Evolutionary conservation across 495 filamentous ascomycete genomes (phyloP), one percentile per base, ranked within the genome.

Genomic region (Penicillium paxilli): DNA sequence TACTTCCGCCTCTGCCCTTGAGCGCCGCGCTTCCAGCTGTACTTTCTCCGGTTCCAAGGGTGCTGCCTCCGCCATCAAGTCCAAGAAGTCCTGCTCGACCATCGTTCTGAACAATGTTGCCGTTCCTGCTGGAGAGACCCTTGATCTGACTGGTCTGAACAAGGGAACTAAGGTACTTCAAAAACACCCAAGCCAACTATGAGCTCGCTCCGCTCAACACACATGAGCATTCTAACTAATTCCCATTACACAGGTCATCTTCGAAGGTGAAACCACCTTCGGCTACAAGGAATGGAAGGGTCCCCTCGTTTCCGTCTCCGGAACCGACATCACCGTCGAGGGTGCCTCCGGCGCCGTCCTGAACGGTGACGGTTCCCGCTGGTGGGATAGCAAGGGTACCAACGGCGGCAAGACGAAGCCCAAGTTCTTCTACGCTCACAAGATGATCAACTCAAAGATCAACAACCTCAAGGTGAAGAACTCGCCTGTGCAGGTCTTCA

Each of bases 401-500:
- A 81, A 81, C 62, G 79, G 81, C 28, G 81, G 80, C 52, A 80
- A 79, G 71, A 80, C 65, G 11, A 83, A 83, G 72, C 79, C 80
- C 25, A 80, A 81, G 67, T 83, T 83, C 65, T 81, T 83, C 67
- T 76, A 76, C 49, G 79, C 77, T 19, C 79, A 83, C 58, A 57
- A 60, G 25, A 63, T 81, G 19, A 68, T 45, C 41, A 32, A 41
- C 1, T 80, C 77, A 0, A 65, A 60, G 20, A 81, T 83, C 68
- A 63, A 52, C 7, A 62, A 67, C 30, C 57, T 83, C 14, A 61
- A 76, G 19, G 70, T 82, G 48, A 50, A 75, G 63, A 87, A 89
- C 63, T 79, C 81, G 8, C 87, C 85, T 0, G 82, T 88, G 7
- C 86, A 89, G 47, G 76, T 69, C 16, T 80, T 89, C 58, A 80